Conservation (phyloP, 2,329 filamentous ascomycete genomes). For the Thelonectria discophora region DNA sequence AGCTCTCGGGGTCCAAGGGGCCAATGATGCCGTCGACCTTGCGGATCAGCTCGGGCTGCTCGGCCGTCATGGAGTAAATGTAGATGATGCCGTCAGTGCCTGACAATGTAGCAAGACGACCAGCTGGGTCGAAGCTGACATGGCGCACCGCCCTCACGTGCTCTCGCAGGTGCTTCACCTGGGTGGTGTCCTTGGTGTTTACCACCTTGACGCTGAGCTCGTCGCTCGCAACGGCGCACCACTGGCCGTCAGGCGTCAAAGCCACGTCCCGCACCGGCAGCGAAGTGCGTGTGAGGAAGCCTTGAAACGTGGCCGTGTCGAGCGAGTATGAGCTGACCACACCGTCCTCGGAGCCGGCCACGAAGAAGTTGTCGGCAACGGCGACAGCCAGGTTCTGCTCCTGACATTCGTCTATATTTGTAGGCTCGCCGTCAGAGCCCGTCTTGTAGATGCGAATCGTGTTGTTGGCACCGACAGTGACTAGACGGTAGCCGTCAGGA, state of each 20-base stretch:
- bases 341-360: constrained; percentile 92
- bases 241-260: constrained; percentile 81
- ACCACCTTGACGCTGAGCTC: constrained; percentile 93
- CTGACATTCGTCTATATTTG: constrained; percentile 88
- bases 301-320: constrained; percentile 76
- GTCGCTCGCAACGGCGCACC: constrained; percentile 96
- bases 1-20: constrained; percentile 75
- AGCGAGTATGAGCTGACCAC: constrained; percentile 96
- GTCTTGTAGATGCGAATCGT: constrained; percentile 93
- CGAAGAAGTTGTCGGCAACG: constrained; percentile 81
- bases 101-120: constrained; percentile 79
- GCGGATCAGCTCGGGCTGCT: constrained; percentile 81
- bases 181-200: constrained; percentile 78
- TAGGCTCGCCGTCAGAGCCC: constrained; percentile 89
- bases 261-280: constrained; percentile 87
- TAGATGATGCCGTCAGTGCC: constrained; percentile 91
- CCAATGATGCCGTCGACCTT: constrained; percentile 89
- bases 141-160: constrained; percentile 91
- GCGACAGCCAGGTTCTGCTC: constrained; percentile 86
- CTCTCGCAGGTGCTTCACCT: constrained; percentile 81
- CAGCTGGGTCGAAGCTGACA: constrained; percentile 84
- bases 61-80: constrained; percentile 82
- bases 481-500: constrained; percentile 82
- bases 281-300: constrained; percentile 83
- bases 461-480: constrained; percentile 94